These are phyloP conservation scores for Entomortierella beljakovae DNA, from an alignment of 192 early-diverging fungal genomes.

Conservation along the genomic window DNA sequence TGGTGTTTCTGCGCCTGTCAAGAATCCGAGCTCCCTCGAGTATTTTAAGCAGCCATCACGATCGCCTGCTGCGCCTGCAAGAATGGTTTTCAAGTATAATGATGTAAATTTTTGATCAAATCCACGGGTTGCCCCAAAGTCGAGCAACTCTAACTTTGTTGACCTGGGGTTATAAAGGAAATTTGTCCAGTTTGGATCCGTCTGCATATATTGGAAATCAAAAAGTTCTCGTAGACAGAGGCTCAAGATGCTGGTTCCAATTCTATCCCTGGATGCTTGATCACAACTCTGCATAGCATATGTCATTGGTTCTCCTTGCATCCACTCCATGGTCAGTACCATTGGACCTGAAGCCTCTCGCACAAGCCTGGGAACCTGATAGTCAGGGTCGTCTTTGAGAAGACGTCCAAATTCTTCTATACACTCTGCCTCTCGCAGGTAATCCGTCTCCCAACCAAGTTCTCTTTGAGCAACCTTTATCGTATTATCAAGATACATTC, in stretches of 20 bases:
- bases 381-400: conserved; percentile 68
- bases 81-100: conserved; percentile 80
- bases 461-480: conserved; percentile 91
- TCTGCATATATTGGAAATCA: conserved; percentile 97
- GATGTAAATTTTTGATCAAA: conserved; percentile 82
- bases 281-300: conserved; percentile 42
- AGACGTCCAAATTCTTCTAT: conserved; percentile 76
- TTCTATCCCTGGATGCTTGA: conserved; percentile 58
- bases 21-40: conserved; percentile 87
- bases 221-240: conserved; percentile 93
- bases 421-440: conserved; percentile 84
- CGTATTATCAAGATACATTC: conserved; percentile 97
- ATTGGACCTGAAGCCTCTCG: conserved; percentile 73
- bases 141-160: conserved; percentile 84
- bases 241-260: conserved; percentile 80
- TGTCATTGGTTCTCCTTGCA: conserved; percentile 79
- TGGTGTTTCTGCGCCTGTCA: conserved; percentile 93
- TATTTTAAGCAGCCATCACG: conserved; percentile 79
- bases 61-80: conserved; percentile 77
- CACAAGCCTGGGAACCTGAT: conserved; percentile 81
- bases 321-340: conserved; percentile 85
- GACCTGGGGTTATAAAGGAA: conserved; percentile 85
- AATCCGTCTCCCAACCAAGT: conserved; percentile 95
- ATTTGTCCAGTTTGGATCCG: conserved; percentile 99
- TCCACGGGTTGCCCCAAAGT: conserved; percentile 94